Evolutionary conservation across 306 rosid species (phyloP).

Genomic region (Gastrolobium villosum): DNA sequence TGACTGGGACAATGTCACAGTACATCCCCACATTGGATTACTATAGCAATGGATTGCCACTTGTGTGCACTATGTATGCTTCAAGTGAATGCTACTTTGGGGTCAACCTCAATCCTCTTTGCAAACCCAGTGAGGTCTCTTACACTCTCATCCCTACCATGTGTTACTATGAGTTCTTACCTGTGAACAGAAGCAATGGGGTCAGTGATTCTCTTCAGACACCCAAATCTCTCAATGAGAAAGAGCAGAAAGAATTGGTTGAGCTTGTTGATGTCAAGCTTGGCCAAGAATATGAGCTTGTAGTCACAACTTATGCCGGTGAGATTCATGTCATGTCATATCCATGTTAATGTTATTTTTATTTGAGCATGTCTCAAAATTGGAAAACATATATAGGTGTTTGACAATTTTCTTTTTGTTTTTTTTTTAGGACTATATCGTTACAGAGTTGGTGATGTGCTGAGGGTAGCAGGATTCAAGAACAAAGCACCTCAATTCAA

Average conservation of each 20-base stretch:
- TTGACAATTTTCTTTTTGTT: neutral
- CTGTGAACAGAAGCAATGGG: slow-evolving; percentile 69
- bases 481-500: slow-evolving; percentile 96
- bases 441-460: slow-evolving; percentile 90
- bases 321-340: neutral
- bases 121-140: slow-evolving; percentile 84
- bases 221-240: slow-evolving; percentile 60
- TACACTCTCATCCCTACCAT: slow-evolving; percentile 94
- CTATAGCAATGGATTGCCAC: slow-evolving; percentile 88
- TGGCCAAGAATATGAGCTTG: slow-evolving; percentile 93
- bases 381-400: neutral
- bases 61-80: slow-evolving; percentile 98
- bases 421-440: slow-evolving; percentile 73
- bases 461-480: slow-evolving; percentile 90
- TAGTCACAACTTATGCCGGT: slow-evolving; percentile 98
- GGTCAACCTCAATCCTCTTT: slow-evolving; percentile 85
- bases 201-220: slow-evolving; percentile 48
- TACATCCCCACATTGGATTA: slow-evolving; percentile 86
- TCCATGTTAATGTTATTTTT: neutral
- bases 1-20: slow-evolving; percentile 99
- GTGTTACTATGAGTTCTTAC: slow-evolving; percentile 93
- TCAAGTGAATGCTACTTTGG: slow-evolving; percentile 98
- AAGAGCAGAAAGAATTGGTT: slow-evolving; percentile 71
- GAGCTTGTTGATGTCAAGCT: slow-evolving; percentile 88
- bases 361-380: neutral